phyloP scores from a whole-genome alignment of 495 filamentous ascomycete species.

The Podospora fimiseda region DNA sequence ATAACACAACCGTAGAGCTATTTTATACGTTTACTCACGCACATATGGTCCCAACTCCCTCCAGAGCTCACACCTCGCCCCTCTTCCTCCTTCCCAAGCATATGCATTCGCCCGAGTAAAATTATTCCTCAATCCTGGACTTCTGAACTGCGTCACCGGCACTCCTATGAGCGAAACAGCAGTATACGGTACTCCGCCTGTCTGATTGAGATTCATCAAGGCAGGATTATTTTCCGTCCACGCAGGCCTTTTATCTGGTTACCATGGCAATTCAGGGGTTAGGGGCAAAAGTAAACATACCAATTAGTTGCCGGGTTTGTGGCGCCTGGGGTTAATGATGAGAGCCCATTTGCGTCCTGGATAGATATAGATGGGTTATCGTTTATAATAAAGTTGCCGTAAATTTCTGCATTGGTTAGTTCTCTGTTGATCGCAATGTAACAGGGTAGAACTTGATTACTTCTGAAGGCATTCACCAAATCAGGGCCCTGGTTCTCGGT shows the following conservation, averaged over 20 bases:
- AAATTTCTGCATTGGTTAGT: too few relatives aligned
- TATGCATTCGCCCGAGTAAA: constrained; percentile 39
- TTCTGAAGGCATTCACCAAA: constrained; percentile 15
- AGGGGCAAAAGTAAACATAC: not conserved
- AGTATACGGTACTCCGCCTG: constrained; percentile 30
- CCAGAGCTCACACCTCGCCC: constrained; percentile 48
- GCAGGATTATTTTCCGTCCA: constrained; percentile 23
- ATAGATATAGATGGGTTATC: constrained; percentile 39
- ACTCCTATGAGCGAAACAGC: constrained; percentile 2
- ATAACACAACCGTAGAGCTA: too few relatives aligned
- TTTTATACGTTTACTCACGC: constrained; percentile 5
- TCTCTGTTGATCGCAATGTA: too few relatives aligned
- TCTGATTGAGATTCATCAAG: constrained; percentile 40
- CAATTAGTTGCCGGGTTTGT: constrained; percentile 6
- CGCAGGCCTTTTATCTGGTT: constrained; percentile 21
- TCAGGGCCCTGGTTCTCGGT: constrained; percentile 17
- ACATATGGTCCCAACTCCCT: constrained; percentile 19
- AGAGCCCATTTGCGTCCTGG: constrained; percentile 28
- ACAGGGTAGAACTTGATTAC: not conserved
- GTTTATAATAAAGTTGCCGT: constrained; percentile 42
- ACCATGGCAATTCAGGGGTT: not conserved
- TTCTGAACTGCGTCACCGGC: constrained; percentile 18
- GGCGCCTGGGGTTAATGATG: not conserved
- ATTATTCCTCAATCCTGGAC: constrained; percentile 33
- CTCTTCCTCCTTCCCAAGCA: constrained; percentile 45